These are phyloP conservation scores for Rhodotorula mucilaginosa DNA, from an alignment of 1,284 basidiomycete species.

Conservation along the genomic window DNA sequence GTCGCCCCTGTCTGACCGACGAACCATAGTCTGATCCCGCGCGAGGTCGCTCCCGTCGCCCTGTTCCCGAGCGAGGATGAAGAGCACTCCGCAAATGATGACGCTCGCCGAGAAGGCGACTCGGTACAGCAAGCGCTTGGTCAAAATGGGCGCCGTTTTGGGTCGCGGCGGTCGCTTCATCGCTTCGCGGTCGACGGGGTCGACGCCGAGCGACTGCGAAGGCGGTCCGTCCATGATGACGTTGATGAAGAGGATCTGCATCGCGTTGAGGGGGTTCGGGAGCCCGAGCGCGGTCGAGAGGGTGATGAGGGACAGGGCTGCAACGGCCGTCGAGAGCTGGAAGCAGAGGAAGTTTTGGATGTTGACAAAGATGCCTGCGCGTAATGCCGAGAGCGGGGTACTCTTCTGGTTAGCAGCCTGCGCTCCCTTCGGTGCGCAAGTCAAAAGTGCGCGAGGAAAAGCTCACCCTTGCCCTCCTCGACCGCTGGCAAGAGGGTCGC, in stretches of 20 bases:
- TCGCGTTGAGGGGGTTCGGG: constrained; percentile 90
- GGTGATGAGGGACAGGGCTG: constrained; percentile 90
- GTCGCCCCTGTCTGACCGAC: constrained; percentile 41
- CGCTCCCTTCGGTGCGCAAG: neutral
- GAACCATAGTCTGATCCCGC: constrained; percentile 90
- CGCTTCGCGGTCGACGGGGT: constrained; percentile 85
- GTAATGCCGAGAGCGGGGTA: too few species aligned
- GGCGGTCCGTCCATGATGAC: constrained; percentile 74
- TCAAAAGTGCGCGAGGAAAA: too few species aligned
- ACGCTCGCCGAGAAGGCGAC: constrained; percentile 86
- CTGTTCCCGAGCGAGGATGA: constrained; percentile 78
- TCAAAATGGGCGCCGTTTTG: constrained; percentile 86
- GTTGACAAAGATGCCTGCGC: constrained; percentile 92
- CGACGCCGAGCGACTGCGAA: constrained; percentile 68
- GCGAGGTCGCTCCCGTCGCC: constrained; percentile 75
- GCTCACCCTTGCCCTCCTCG: constrained; percentile 71
- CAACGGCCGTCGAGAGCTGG: constrained; percentile 93
- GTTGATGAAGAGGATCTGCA: constrained; percentile 97
- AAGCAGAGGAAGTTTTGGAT: constrained; percentile 97
- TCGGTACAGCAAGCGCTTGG: constrained; percentile 66
- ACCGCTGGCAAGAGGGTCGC: constrained; percentile 89
- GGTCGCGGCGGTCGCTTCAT: constrained; percentile 84
- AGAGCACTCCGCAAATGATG: constrained; percentile 84
- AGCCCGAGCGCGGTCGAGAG: constrained; percentile 84
- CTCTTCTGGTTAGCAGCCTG: too few species aligned